Evolutionary conservation across 805 yeast genomes (phyloP), one percentile per base, ranked within the genome.

Genomic region (Lipomyces anomalus): DNA sequence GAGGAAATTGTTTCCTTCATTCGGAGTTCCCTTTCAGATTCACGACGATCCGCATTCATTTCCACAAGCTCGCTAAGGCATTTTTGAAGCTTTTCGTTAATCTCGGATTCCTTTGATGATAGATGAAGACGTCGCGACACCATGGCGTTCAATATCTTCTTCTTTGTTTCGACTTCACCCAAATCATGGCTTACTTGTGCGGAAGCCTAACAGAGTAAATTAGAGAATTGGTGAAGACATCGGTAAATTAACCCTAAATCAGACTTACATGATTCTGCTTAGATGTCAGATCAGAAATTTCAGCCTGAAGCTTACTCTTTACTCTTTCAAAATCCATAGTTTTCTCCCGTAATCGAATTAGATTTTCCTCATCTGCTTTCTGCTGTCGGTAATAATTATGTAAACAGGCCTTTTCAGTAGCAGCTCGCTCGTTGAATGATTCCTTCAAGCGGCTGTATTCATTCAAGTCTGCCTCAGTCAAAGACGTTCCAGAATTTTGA

Each of bases 1-100:
- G 78, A 72, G 0, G 79, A 65, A 2, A 85, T 80, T 50, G 83
- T 84, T 54, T 88, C 95, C 44, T 90, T 71, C 35, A 84, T 65
- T 50, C 72, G 76, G 40, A 74, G 72, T 51, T 88, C 95, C 50
- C 78, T 76, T 34, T 75, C 75, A 0, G 88, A 71, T 56, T 85
- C 96, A 54, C 90, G 76, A 61, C 80, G 83, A 47, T 73, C 78
- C 1, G 95, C 88, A 41, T 78, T 79, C 30, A 85, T 65, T 43
- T 84, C 95, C 49, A 83, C 83, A 38, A 90, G 67, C 55, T 74
- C 74, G 1, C 74, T 53, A 23, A 84, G 67, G 1, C 79, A 71
- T 26, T 77, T 81, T 52, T 79, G 74, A 47, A 89, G 67, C 55
- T 78, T 75, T 5, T 79, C 68, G 51, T 80, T 82, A n/a, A 84